Evolutionary conservation across 345 rosid species (phyloP).

Genomic region (Schrenkiella parvula): DNA sequence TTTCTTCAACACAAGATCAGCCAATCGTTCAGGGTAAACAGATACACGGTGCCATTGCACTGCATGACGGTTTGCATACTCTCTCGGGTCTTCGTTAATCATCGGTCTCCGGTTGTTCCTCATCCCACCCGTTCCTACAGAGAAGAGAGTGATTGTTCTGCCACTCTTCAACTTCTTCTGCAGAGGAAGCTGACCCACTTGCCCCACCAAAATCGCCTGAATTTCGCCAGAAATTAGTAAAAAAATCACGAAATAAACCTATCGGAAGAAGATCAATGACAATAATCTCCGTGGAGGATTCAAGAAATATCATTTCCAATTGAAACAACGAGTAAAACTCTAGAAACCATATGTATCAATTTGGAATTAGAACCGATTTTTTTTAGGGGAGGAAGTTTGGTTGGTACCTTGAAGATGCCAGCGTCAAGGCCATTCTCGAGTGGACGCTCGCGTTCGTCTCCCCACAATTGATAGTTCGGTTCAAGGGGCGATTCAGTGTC

Average conservation of each 20-base stretch:
- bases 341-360: background rate
- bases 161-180: constrained; percentile 81
- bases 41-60: constrained; percentile 97
- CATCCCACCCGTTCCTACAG: constrained; percentile 85
- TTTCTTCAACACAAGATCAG: constrained; percentile 51
- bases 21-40: constrained; percentile 60
- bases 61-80: constrained; percentile 55
- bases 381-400: background rate
- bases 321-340: background rate
- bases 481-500: constrained; percentile 38
- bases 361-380: background rate
- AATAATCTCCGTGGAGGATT: background rate
- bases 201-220: constrained; percentile 91
- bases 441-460: constrained; percentile 39
- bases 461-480: background rate
- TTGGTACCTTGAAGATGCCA: constrained; percentile 70
- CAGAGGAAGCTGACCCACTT: constrained; percentile 72
- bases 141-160: constrained; percentile 48
- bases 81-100: constrained; percentile 67
- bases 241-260: background rate
- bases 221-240: background rate
- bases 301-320: background rate
- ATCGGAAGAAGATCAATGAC: background rate
- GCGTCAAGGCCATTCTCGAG: constrained; percentile 75
- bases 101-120: constrained; percentile 70